Evolutionary conservation across 1,139 yeast genomes (phyloP), one percentile per base, ranked within the genome.

Genomic region (Zygosaccharomyces pseudobailii): DNA sequence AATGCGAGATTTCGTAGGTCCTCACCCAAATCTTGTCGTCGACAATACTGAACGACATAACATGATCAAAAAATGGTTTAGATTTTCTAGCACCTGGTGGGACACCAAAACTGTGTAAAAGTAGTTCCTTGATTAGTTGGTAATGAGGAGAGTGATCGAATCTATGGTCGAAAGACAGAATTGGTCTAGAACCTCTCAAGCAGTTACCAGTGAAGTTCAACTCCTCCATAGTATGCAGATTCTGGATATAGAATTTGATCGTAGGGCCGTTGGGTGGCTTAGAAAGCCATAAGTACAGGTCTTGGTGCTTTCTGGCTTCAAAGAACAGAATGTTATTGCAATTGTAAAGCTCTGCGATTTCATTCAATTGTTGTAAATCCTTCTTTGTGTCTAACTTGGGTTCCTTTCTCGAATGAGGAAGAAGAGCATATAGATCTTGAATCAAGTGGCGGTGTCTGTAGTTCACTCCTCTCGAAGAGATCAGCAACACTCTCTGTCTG

Each of bases 231-330:
- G 97, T 92, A 69, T 94, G 98, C 71, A 92, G 75, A 70, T 92
- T 94, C 70, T 92, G 97, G 52, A 92, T 78, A 67, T 86, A 95
- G 69, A 92, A 90, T 71, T 94, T 92, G 63, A 87, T 74, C 23
- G 97, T 90, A 49, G 99, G 99, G 1, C 99, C 99, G 67, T 92
- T 92, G 42, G 98, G 98, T 24, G 97, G 95, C 71, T 92, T 90
- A 36, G 96, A 79, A 56, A 92, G 70, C 97, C 97, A 92, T 67
- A 92, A 70, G 68, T 94, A 92, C 64, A 92, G 79, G 71, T 92
- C 99, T 69, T 84, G 87, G 70, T 92, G 97, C 71, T 94, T 92
- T 73, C 97, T 83, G 50, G 96, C 90, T 70, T 92, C 99, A 64
- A 94, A 94, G 68, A 87, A 92, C 69, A 89, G 74, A 57, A 94